A percentile compares a stretch with the other conserved stretches of the same genome.
phyloP scores from a whole-genome alignment of 2,329 filamentous ascomycete species.

The Trichophyton rubrum region DNA sequence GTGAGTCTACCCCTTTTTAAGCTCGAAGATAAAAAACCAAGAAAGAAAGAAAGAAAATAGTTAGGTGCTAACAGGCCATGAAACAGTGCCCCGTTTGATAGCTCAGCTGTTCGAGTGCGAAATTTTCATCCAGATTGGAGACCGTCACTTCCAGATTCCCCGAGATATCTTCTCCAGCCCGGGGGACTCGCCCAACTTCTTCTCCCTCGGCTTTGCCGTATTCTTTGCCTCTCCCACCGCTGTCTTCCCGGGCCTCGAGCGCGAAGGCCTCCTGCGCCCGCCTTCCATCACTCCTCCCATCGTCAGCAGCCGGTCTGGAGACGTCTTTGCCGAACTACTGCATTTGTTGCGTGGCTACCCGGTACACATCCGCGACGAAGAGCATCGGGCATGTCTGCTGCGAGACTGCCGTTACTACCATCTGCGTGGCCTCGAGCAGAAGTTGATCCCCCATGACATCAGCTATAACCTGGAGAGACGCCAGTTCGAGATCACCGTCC shows the following conservation, averaged over 20 bases:
- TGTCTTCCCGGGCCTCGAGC: slow-evolving; percentile 73
- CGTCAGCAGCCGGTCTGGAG: slow-evolving; percentile 69
- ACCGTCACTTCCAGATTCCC: slow-evolving; percentile 76
- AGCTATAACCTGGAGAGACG: slow-evolving; percentile 59
- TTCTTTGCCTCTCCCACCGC: slow-evolving; percentile 74
- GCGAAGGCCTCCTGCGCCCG: slow-evolving; percentile 66
- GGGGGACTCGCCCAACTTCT: slow-evolving; percentile 91
- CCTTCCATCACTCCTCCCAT: slow-evolving; percentile 73
- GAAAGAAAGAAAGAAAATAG: neutral
- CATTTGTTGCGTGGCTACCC: slow-evolving; percentile 75
- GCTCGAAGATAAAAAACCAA: neutral
- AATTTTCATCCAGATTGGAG: slow-evolving; percentile 84
- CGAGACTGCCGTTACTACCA: slow-evolving; percentile 88
- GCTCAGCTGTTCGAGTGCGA: slow-evolving; percentile 83
- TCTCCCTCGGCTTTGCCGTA: slow-evolving; percentile 75
- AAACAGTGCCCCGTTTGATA: slow-evolving; percentile 70
- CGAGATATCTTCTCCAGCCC: slow-evolving; percentile 74
- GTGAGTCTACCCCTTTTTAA: slow-evolving; percentile 37
- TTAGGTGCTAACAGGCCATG: neutral
- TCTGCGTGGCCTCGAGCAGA: slow-evolving; percentile 81
- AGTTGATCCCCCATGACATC: slow-evolving; percentile 63
- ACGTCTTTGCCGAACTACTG: slow-evolving; percentile 70
- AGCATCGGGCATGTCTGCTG: slow-evolving; percentile 64
- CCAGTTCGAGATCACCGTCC: slow-evolving; percentile 62
- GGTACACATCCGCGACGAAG: slow-evolving; percentile 59